These are phyloP conservation scores for Diplotaxis tenuifolia DNA, from an alignment of 345 rosid genomes.

Conservation along the genomic window DNA sequence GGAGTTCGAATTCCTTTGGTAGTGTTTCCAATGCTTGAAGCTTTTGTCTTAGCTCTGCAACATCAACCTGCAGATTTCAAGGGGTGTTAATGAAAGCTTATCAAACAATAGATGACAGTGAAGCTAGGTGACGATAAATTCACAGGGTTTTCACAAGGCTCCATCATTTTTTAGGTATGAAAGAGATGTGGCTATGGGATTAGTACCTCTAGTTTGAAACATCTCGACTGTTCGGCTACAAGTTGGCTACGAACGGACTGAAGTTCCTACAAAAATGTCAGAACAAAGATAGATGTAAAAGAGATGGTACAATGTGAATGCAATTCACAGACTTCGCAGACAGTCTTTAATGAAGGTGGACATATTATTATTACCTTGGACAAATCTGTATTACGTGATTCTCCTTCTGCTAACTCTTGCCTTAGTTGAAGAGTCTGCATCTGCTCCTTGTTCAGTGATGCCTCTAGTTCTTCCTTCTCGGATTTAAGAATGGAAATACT, in stretches of 20 bases:
- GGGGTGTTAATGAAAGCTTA: not conserved
- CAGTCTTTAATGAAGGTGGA: not conserved
- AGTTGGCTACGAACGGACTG: conserved; percentile 95
- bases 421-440: not conserved
- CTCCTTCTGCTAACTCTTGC: not conserved
- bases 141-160: not conserved
- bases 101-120: conserved; percentile 4
- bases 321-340: conserved; percentile 2
- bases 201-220: conserved; percentile 96
- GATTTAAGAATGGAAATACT: not conserved
- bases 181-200: conserved; percentile 8
- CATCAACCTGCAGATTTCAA: conserved; percentile 73
- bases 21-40: conserved; percentile 82
- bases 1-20: conserved; percentile 86
- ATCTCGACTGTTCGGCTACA: conserved; percentile 92
- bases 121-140: not conserved
- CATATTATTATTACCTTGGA: not conserved
- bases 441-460: not conserved
- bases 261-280: conserved; percentile 60
- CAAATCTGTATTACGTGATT: not conserved
- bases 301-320: not conserved
- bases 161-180: not conserved
- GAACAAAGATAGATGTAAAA: not conserved
- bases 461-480: not conserved
- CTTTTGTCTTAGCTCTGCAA: conserved; percentile 90